phyloP scores from a whole-genome alignment of 1,284 basidiomycete species.

The Inonotus obliquus region DNA sequence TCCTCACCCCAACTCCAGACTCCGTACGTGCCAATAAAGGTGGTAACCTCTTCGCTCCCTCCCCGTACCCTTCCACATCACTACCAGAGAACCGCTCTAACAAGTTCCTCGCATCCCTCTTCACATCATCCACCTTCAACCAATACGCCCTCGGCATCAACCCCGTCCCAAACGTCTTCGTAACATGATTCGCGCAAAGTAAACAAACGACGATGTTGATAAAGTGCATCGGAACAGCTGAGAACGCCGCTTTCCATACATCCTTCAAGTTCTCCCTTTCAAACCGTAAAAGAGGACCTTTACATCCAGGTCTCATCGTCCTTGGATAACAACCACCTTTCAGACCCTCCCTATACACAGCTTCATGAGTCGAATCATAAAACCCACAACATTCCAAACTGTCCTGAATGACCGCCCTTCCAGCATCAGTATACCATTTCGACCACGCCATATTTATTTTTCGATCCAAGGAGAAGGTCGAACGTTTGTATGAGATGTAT shows the following conservation, averaged over 20 bases:
- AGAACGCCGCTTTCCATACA: conserved; percentile 59
- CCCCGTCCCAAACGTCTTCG: conserved; percentile 64
- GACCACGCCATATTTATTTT: conserved; percentile 75
- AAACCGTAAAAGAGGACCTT: conserved; percentile 56
- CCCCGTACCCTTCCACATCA: background rate
- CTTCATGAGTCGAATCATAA: conserved; percentile 60
- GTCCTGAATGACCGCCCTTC: conserved; percentile 62
- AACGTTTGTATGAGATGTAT: conserved; percentile 67
- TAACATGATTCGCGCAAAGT: conserved; percentile 72
- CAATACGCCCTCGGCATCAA: conserved; percentile 65
- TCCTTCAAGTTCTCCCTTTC: conserved; percentile 49
- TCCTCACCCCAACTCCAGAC: background rate
- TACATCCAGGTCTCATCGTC: conserved; percentile 66
- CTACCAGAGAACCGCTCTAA: conserved; percentile 5
- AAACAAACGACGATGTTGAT: conserved; percentile 58
- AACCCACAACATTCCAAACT: conserved; percentile 71
- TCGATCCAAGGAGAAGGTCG: conserved; percentile 64
- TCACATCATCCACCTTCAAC: conserved; percentile 43
- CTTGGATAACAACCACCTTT: conserved; percentile 52
- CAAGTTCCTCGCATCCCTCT: conserved; percentile 33
- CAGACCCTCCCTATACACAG: conserved; percentile 45
- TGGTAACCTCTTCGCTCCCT: background rate
- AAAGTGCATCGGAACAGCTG: conserved; percentile 61
- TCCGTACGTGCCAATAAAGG: conserved; percentile 12
- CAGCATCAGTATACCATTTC: conserved; percentile 52